Evolutionary conservation across 768 basidiomycete species (phyloP), one percentile per base, ranked within the genome.

Genomic region (Cystofilobasidium capitatum): DNA sequence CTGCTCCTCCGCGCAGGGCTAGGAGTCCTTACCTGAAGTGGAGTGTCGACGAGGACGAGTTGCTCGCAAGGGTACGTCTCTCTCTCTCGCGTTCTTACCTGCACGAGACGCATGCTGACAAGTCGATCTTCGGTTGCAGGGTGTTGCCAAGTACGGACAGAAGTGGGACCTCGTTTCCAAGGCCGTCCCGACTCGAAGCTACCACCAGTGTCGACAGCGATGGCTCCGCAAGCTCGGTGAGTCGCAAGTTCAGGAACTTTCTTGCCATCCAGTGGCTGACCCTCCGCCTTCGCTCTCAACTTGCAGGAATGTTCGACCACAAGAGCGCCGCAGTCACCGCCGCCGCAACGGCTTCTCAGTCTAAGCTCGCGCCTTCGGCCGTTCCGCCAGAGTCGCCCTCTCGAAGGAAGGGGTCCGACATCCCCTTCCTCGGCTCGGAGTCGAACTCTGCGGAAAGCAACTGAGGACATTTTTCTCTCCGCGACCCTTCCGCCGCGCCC

Each of bases 141-240:
- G 73, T 3, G 71, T 76, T 5, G 71, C 71, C 1, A 35, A 70
- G 59, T 63, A 69, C 59, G 74, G 74, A 0, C 71, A 70, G 45
- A 70, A 71, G 35, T 76, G 75, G 75, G 74, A 76, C 39, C 49
- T 51, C 35, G 73, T 76, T 14, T 72, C 74, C 7, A 67, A 69
- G 57, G 57, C 59, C 5, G 65, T 73, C 14, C 73, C 74, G 24
- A 73, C 70, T 22, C 66, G 75, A 59, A 65, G 65, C n/a, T 75
- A 74, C 47, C 74, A 75, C 47, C 71, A 75, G 70, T 71, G 70
- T 37, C 71, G 75, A 8, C 75, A 75, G 58, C 66, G 73, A 16
- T 74, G 73, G 69, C 62, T 74, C 8, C 65, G 72, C n/a, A 67
- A 67, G 51, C 66, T 67, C n/a, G 66, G 66, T 62, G 9, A 2